Evolutionary conservation across 1,139 yeast genomes (phyloP).

Genomic region (Geotrichum armillariae): DNA sequence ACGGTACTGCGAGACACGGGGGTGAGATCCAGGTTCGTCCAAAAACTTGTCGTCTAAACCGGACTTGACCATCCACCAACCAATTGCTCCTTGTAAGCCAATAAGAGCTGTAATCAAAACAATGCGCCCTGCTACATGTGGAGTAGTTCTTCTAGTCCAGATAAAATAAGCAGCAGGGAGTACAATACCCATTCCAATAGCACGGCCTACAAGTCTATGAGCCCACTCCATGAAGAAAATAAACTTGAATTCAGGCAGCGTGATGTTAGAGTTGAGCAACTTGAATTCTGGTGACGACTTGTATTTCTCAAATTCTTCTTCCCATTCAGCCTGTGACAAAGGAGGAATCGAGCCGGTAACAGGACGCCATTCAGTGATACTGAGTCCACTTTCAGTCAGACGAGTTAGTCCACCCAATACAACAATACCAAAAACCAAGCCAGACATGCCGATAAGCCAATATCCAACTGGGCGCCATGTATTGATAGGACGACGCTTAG

Average conservation of each 20-base stretch:
- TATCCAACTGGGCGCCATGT: conserved; percentile 59
- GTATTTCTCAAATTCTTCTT: conserved; percentile 76
- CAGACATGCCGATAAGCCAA: conserved; percentile 89
- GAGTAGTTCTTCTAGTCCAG: conserved; percentile 61
- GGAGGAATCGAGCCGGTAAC: conserved; percentile 96
- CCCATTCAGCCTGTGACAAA: conserved; percentile 76
- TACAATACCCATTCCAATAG: conserved; percentile 80
- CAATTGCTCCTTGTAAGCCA: conserved; percentile 93
- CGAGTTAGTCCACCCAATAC: conserved; percentile 96
- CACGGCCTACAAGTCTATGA: conserved; percentile 88
- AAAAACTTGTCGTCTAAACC: conserved; percentile 85
- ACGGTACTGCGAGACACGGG: conserved; percentile 95
- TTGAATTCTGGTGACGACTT: conserved; percentile 87
- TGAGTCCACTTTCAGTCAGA: conserved; percentile 90
- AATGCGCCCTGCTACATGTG: conserved; percentile 66
- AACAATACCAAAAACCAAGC: conserved; percentile 90
- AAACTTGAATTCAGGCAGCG: conserved; percentile 90
- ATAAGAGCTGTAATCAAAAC: conserved; percentile 72
- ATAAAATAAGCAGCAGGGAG: conserved; percentile 86
- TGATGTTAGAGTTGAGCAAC: conserved; percentile 84
- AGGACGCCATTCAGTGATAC: conserved; percentile 98
- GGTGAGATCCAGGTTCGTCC: conserved; percentile 74
- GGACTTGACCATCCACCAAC: conserved; percentile 99
- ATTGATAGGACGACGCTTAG: conserved; percentile 31
- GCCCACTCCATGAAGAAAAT: conserved; percentile 98